Evolutionary conservation across 352 stramenopile genomes (phyloP), one percentile per base, ranked within the genome.

Genomic region (Ophiocytium majus): DNA sequence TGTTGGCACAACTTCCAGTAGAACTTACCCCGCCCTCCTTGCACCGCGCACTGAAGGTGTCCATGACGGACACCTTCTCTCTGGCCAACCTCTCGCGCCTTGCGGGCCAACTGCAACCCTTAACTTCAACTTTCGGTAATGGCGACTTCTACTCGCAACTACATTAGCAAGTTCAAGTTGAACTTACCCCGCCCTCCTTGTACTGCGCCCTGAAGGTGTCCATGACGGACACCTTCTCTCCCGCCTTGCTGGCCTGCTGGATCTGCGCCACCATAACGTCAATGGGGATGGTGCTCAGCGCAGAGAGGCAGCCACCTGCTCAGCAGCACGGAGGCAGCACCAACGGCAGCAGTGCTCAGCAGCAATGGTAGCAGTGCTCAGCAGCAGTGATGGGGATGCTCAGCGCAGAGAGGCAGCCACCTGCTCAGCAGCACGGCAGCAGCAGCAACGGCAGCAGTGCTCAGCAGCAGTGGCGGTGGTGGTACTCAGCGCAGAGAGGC

Each of bases 251-350:
- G 28, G 93, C 93, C 85, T 96, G 92, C 89, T 98, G 95, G 88
- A 96, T 97, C 89, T 97, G 95, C 50, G 94, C 93, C 33, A 97
- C 94, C 85, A 97, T 91, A 31, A 97, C 94, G 86, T 98, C 95
- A 80, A 97, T 92, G 0, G 95, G 95, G 80, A 98, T 90, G 50
- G 95, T 98, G 71, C 92, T 74, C 23, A 95, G 85, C 9, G 93
- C 92, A 50, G 91, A 95, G 76, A 92, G 63, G 1, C 91, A 91
- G 71, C 95, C 95, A 35, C 95, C 95, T 23, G 95, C n/a, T 76
- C 31, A 17, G 5, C 5, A 37, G 34, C 5, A 76, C 17, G 78
- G 75, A 98, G 89, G 80, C 91, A 14, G 43, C 14, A 57, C 5
- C 5, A 57, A 57, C 14, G 14, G 5, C 43, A 57, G 43, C 5